Evolutionary conservation across 371 early-diverging fungal genomes (phyloP).

Genomic region (Thermomucor indicae-seudaticae): DNA sequence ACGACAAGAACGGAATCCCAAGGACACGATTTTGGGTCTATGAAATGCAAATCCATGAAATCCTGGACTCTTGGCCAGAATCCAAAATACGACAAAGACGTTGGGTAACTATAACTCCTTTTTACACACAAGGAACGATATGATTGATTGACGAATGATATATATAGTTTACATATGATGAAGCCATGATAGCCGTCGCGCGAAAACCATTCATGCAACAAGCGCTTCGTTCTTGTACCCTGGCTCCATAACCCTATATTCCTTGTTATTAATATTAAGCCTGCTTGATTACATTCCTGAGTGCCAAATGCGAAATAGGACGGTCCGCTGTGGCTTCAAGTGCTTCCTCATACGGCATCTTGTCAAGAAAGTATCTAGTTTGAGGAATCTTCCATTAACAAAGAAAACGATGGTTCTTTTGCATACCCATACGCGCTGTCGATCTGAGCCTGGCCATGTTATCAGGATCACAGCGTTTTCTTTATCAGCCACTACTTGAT

Average conservation of each 20-base stretch:
- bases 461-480: constrained; percentile 19
- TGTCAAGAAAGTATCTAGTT: background rate
- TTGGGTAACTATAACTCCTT: constrained; percentile 60
- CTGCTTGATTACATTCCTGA: no score
- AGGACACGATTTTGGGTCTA: constrained; percentile 52
- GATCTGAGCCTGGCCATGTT: constrained; percentile 15
- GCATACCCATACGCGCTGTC: constrained; percentile 36
- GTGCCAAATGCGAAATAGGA: constrained; percentile 35
- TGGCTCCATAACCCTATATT: no score
- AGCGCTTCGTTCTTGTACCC: no score
- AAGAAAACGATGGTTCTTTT: no score
- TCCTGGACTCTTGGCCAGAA: constrained; percentile 58
- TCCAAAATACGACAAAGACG: constrained; percentile 43
- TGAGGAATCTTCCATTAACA: no score
- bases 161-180: constrained; percentile 50
- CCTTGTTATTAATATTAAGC: no score
- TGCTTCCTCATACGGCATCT: constrained; percentile 34
- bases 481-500: no score
- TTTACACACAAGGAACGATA: background rate
- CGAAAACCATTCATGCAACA: constrained; percentile 54
- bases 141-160: background rate
- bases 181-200: constrained; percentile 39
- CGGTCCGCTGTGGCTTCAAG: constrained; percentile 27
- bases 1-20: constrained; percentile 34
- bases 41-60: constrained; percentile 48